A percentile compares a stretch with the other conserved stretches of the same genome.
Conservation (phyloP, 441 rosid genomes). For the Hura crepitans region DNA sequence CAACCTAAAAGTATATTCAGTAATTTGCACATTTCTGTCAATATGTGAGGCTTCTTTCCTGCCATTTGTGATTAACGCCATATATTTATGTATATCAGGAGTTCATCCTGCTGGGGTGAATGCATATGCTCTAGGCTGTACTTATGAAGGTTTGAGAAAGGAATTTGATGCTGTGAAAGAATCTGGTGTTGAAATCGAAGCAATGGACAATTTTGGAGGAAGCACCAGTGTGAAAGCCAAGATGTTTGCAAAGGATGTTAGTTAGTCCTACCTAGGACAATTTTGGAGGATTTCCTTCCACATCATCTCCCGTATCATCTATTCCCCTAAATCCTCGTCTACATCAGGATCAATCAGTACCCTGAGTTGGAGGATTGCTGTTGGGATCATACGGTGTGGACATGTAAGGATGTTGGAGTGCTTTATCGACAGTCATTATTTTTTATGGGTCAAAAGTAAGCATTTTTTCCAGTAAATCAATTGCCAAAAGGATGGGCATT, state of each 20-base stretch:
- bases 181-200: constrained; percentile 58
- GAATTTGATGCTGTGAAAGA: constrained; percentile 70
- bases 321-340: constrained; percentile 57
- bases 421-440: constrained; percentile 65
- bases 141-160: constrained; percentile 65
- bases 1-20: constrained; percentile 68
- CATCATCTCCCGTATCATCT: constrained; percentile 71
- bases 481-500: constrained; percentile 62
- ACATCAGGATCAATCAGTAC: constrained; percentile 60
- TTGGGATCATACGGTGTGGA: constrained; percentile 58
- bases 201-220: constrained; percentile 51
- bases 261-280: background rate
- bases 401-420: constrained; percentile 75
- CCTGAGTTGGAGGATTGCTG: constrained; percentile 50
- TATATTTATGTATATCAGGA: constrained; percentile 43
- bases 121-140: constrained; percentile 83
- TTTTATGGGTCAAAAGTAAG: constrained; percentile 67
- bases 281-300: constrained; percentile 75
- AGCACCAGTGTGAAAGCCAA: constrained; percentile 62
- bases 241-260: constrained; percentile 59
- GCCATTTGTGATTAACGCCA: constrained; percentile 12
- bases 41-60: constrained; percentile 10
- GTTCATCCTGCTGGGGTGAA: constrained; percentile 82
- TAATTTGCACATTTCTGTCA: constrained; percentile 20
- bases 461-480: constrained; percentile 71